Base-by-base conservation (phyloP, 176 grass and related monocot genomes). In the Eleusine indica region DNA sequence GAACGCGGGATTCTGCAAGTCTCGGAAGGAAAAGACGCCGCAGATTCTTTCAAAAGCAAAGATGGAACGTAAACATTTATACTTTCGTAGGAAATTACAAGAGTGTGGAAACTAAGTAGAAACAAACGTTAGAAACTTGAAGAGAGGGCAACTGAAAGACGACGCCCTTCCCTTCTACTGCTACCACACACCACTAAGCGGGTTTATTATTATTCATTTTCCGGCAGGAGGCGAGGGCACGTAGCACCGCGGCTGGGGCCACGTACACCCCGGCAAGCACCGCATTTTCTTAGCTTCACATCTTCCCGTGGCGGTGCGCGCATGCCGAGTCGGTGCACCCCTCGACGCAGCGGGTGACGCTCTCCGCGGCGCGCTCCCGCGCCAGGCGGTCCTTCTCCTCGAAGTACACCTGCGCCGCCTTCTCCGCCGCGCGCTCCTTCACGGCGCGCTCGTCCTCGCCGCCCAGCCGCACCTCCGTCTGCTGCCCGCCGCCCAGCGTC, bases 381-480 rank as follows among this genome's bases (percentile, higher is more conserved):
- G 62, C 5, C 38, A 72, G 21, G 67, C 79, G 56, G 29, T 86
- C 88, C 84, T 90, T 90, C 88, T 90, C 88, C 74, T 86, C 84
- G 32, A 90, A 90, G 74, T 86, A 90, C 49, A 86, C 91, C 9
- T 64, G 56, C 77, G 88, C 83, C 3, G 89, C 82, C 80, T 84
- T 86, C 84, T 94, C 89, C 43, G 83, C 86, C 4, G 89, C 89
- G n/a, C 76, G 85, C 44, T 89, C 84, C 80, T 78, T 86, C 43
- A 63, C 78, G 57, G 60, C 78, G 2, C 68, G 78, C 42, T 83
- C 87, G 41, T 73, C 85, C 17, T 73, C 74, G 42, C 22, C 48
- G 43, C 76, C 87, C 43, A 83, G 58, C 21, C 73, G 86, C 19
- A 87, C n/a, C 3, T n/a, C 52, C 40, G 17, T 9, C 21, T 2